A percentile compares a stretch with the other conserved stretches of the same genome.
These are phyloP conservation scores for Endoconidiophora polonica DNA, from an alignment of 2,329 filamentous ascomycete species.

Conservation along the genomic window DNA sequence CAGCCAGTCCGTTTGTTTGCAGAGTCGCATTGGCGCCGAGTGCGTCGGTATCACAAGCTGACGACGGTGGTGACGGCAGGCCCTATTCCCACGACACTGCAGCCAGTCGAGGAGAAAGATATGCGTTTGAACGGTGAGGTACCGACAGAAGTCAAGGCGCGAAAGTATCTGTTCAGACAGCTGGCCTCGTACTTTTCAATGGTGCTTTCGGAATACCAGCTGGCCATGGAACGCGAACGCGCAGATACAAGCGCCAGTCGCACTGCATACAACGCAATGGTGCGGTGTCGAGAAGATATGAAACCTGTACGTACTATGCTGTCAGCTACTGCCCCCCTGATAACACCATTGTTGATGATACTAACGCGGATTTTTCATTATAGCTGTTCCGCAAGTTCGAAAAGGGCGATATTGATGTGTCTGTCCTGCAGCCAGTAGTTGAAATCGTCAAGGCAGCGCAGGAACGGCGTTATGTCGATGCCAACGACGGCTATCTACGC, in stretches of 20 bases:
- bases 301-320: slow-evolving; percentile 37
- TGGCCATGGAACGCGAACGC: slow-evolving; percentile 51
- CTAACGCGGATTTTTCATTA: slow-evolving; percentile 4
- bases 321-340: background rate
- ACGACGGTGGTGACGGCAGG: slow-evolving; percentile 47
- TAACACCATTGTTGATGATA: background rate
- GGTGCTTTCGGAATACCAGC: slow-evolving; percentile 77
- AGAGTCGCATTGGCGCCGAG: slow-evolving; percentile 52
- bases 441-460: slow-evolving; percentile 89
- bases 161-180: slow-evolving; percentile 65
- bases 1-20: slow-evolving; percentile 68
- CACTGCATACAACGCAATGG: slow-evolving; percentile 68
- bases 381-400: slow-evolving; percentile 79
- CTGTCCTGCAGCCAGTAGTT: slow-evolving; percentile 63
- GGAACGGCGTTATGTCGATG: slow-evolving; percentile 81
- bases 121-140: slow-evolving; percentile 63
- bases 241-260: slow-evolving; percentile 59
- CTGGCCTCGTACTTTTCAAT: slow-evolving; percentile 92
- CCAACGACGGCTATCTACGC: slow-evolving; percentile 85
- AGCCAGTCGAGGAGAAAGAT: slow-evolving; percentile 64
- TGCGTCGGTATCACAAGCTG: slow-evolving; percentile 56
- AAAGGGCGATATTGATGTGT: slow-evolving; percentile 59
- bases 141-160: slow-evolving; percentile 45
- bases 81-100: slow-evolving; percentile 73
- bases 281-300: slow-evolving; percentile 76